These are phyloP conservation scores for Scopulariopsis brevicaulis DNA, from an alignment of 2,329 filamentous ascomycete genomes.

Conservation along the genomic window DNA sequence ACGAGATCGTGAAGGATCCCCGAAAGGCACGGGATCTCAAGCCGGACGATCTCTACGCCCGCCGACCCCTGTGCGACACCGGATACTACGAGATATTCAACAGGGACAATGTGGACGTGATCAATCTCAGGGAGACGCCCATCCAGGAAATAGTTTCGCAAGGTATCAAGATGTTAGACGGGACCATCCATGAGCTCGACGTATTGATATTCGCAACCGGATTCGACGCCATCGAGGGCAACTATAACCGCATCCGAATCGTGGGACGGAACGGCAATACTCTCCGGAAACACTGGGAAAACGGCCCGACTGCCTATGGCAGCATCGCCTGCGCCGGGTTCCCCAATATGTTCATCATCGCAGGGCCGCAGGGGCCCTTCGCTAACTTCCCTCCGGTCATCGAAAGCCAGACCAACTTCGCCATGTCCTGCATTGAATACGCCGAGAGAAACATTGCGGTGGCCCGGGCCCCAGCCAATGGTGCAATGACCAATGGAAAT, in stretches of 20 bases:
- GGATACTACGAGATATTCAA: conserved; percentile 39
- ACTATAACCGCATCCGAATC: neutral
- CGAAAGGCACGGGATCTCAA: conserved; percentile 9
- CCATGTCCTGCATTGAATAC: neutral
- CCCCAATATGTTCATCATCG: neutral
- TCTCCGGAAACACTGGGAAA: neutral
- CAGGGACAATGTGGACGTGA: conserved; percentile 29
- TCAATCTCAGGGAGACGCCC: conserved; percentile 26
- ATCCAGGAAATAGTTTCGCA: conserved; percentile 12
- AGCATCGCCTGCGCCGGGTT: neutral
- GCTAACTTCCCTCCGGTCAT: neutral
- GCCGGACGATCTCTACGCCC: conserved; percentile 8
- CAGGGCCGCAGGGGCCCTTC: neutral
- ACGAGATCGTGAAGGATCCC: conserved; percentile 11
- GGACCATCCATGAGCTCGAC: conserved; percentile 18
- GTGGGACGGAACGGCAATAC: neutral
- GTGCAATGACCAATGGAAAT: neutral
- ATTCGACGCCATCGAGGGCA: conserved; percentile 20
- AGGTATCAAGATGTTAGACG: conserved; percentile 21
- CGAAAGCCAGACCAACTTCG: neutral
- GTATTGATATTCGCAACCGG: conserved; percentile 28
- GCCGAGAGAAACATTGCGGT: neutral
- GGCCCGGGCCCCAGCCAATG: too few relatives aligned
- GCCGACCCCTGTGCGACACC: conserved; percentile 24
- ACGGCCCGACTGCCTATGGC: neutral